Conservation (phyloP, 345 rosid genomes). For the Gossypioides kirkii region DNA sequence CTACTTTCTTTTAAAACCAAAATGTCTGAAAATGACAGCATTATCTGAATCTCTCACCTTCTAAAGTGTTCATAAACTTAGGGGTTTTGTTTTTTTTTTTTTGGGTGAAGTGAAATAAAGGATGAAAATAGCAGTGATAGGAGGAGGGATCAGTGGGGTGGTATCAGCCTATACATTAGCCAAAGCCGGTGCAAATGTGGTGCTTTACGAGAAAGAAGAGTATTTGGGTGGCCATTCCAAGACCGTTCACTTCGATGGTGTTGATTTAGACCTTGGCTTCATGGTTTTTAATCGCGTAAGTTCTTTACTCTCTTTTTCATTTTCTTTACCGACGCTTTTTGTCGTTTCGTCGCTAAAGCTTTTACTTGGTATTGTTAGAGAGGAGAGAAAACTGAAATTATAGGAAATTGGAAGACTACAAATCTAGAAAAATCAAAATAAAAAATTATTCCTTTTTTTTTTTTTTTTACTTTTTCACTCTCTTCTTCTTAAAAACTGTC, state of each 20-base stretch:
- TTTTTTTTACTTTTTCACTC: no score
- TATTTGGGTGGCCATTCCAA: conserved; percentile 62
- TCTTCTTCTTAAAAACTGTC: no score
- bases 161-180: conserved; percentile 53
- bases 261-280: conserved; percentile 70
- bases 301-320: background rate
- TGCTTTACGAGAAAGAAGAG: conserved; percentile 57
- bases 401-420: no score
- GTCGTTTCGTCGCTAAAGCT: background rate
- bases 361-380: no score
- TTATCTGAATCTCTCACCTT: background rate
- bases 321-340: background rate
- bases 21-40: background rate
- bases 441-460: no score
- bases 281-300: conserved; percentile 67
- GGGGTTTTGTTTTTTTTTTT: background rate
- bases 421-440: no score
- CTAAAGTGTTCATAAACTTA: background rate
- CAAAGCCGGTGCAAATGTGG: conserved; percentile 40
- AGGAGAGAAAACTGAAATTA: no score
- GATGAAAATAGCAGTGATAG: conserved; percentile 62
- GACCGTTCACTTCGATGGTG: conserved; percentile 44
- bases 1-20: background rate
- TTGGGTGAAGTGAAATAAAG: background rate
- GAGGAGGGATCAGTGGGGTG: conserved; percentile 60